Conservation (phyloP, 2,329 filamentous ascomycete genomes). For the Xylaria sp. region DNA sequence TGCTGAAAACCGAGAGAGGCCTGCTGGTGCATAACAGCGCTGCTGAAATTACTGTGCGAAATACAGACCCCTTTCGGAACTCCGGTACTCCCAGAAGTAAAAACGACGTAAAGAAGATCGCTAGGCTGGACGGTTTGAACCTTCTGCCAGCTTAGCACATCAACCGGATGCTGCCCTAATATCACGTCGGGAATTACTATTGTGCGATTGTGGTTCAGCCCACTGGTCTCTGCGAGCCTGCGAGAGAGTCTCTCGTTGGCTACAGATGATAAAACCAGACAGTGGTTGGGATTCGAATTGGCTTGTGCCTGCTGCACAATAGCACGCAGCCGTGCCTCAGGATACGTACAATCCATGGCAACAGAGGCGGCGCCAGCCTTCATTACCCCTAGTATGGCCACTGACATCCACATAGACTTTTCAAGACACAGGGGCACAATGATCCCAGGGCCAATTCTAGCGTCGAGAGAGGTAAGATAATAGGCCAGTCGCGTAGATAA, state of each 20-base stretch:
- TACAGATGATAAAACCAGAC: neutral
- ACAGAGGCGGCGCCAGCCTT: slow-evolving; percentile 4
- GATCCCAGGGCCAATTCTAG: neutral
- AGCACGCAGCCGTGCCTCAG: neutral
- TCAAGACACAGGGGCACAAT: slow-evolving; percentile 1
- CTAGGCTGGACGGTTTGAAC: neutral
- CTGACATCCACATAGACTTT: slow-evolving; percentile 12
- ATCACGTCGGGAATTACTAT: neutral
- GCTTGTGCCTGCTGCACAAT: neutral
- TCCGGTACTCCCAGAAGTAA: neutral
- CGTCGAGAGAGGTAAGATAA: neutral
- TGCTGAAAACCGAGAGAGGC: neutral
- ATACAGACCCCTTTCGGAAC: neutral
- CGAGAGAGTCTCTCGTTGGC: neutral
- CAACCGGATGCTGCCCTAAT: neutral
- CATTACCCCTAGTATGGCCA: slow-evolving; percentile 8
- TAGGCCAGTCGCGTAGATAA: slow-evolving; percentile 10
- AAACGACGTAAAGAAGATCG: neutral
- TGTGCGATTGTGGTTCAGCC: neutral
- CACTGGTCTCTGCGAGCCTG: neutral
- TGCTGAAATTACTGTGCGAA: neutral
- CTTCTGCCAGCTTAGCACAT: neutral
- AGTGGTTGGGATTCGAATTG: neutral
- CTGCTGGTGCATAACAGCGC: neutral
- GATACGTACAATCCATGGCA: neutral